A percentile compares a stretch with the other conserved stretches of the same genome.
Evolutionary conservation across 495 filamentous ascomycete species (phyloP).

Genomic region (Rhypophila decipiens): DNA sequence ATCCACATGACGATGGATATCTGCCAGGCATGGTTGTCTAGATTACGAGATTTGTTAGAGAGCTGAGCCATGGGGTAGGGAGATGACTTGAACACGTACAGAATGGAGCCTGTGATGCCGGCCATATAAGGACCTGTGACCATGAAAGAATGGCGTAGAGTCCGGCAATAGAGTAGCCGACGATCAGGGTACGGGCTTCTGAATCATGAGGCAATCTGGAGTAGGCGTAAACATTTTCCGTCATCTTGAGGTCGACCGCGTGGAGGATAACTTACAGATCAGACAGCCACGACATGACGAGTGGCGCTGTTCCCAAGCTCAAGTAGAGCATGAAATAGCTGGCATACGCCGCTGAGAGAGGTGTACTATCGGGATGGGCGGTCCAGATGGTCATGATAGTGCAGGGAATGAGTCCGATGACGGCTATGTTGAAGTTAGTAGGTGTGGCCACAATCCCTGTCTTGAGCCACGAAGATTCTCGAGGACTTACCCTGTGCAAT

Average conservation of each 20-base stretch:
- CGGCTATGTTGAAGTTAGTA: slow-evolving; percentile 5
- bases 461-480: not conserved
- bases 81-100: slow-evolving; percentile 16
- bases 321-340: slow-evolving; percentile 35
- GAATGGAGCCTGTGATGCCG: slow-evolving; percentile 32
- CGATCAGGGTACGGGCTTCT: slow-evolving; percentile 32
- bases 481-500: slow-evolving; percentile 26
- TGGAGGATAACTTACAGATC: slow-evolving; percentile 29
- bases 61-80: not conserved
- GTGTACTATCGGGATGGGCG: slow-evolving; percentile 19
- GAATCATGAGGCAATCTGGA: slow-evolving; percentile 29
- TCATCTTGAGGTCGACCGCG: too few species aligned
- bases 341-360: slow-evolving; percentile 28
- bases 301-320: slow-evolving; percentile 30
- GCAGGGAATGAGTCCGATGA: slow-evolving; percentile 31
- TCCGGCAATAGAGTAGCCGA: slow-evolving; percentile 32
- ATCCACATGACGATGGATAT: slow-evolving; percentile 31
- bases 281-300: slow-evolving; percentile 36
- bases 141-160: slow-evolving; percentile 34
- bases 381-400: slow-evolving; percentile 37
- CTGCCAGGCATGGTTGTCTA: slow-evolving; percentile 35
- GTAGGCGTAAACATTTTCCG: too few species aligned
- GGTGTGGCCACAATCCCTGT: not conserved
- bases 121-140: slow-evolving; percentile 39
- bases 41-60: slow-evolving; percentile 2